Evolutionary conservation across 2,329 filamentous ascomycete genomes (phyloP), one percentile per base, ranked within the genome.

Genomic region (Macrophomina tecta): DNA sequence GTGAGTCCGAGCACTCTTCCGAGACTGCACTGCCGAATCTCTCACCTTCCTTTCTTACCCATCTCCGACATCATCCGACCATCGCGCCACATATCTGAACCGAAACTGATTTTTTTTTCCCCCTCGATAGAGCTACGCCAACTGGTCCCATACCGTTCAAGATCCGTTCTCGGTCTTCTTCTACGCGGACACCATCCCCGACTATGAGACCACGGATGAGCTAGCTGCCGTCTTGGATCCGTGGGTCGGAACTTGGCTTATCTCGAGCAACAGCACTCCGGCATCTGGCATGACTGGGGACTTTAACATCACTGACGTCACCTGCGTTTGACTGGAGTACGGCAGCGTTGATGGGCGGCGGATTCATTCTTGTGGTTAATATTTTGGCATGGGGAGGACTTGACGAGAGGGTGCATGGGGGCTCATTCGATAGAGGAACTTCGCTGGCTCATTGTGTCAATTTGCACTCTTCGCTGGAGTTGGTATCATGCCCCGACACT

Each of bases 161-260:
- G 64, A 38, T 2, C 64, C 64, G n/a, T 66, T 51, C 46, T 66
- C 64, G 14, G 48, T 66, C 32, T 45, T 61, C 45, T 66, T 66
- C 64, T 60, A 66, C 32, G 64, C 64, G 34, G 46, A 66, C 46
- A 61, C 64, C 34, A 66, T 66, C 23, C 64, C 64, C 12, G 48
- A 23, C 55, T 66, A 66, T 30, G 30, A 32, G 45, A 66, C 45
- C 7, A 42, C 46, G 9, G 64, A 51, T 2, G 52, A 53, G 34
- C 64, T 66, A 30, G 45, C 53, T 16, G 46, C 34, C 6, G 64
- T 66, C 14, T 55, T 66, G 18, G 32, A 61, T 4, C 14, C 55
- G 11, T 66, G 64, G 64, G 55, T 66, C 12, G 64, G 46, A 34
- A 60, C 64, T 4, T 66, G 64, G 64, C 48, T 66, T 18, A 36